phyloP scores from a whole-genome alignment of 495 filamentous ascomycete genomes.

The Daldinia bambusicola region DNA sequence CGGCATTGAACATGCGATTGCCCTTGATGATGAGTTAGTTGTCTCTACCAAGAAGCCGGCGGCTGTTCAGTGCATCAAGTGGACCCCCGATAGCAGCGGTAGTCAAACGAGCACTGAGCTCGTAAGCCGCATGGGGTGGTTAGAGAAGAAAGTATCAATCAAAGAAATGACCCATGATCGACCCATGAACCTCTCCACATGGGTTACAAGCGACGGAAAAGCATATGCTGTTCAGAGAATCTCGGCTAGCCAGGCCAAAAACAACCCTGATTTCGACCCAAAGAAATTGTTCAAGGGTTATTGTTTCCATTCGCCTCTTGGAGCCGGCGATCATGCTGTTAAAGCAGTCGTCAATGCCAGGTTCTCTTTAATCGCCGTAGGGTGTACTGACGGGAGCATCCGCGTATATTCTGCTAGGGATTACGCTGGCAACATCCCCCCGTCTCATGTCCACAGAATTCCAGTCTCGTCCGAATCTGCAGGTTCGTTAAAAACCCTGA shows the following conservation, averaged over 20 bases:
- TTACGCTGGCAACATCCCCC: conserved; percentile 89
- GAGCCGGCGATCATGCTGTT: conserved; percentile 67
- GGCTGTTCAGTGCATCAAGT: conserved; percentile 94
- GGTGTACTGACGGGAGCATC: conserved; percentile 81
- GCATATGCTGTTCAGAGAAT: conserved; percentile 90
- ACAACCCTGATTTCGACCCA: conserved; percentile 50
- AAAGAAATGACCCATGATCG: conserved; percentile 94
- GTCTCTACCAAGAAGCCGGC: conserved; percentile 94
- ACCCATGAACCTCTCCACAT: conserved; percentile 95
- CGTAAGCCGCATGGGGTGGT: conserved; percentile 84
- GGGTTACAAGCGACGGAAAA: conserved; percentile 89
- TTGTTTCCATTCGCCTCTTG: conserved; percentile 82
- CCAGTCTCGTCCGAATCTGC: conserved; percentile 71
- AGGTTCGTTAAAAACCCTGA: conserved; percentile 77
- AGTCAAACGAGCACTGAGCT: conserved; percentile 92
- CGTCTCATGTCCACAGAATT: conserved; percentile 81
- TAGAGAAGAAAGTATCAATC: conserved; percentile 79
- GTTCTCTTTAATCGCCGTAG: conserved; percentile 91
- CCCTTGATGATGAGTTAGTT: conserved; percentile 91
- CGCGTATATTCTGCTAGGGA: conserved; percentile 90
- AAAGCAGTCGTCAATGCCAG: conserved; percentile 89
- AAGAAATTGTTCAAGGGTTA: conserved; percentile 87
- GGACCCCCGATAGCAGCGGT: conserved; percentile 83
- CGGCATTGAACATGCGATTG: conserved; percentile 86
- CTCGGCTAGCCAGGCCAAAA: conserved; percentile 33